Evolutionary conservation across 306 rosid genomes (phyloP).

Genomic region (Vigna mungo): DNA sequence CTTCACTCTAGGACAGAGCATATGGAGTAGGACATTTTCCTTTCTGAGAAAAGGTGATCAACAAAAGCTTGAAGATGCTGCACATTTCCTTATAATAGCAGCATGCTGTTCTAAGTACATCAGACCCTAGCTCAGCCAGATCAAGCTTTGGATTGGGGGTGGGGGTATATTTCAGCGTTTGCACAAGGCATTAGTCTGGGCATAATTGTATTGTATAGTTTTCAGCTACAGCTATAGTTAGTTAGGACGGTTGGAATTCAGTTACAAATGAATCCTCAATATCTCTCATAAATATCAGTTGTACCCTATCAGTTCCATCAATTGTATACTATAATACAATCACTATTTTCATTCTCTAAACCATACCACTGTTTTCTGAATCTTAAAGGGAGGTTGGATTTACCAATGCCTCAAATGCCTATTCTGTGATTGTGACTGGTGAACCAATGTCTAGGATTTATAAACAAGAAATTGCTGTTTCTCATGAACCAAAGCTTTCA

Average conservation of each 20-base stretch:
- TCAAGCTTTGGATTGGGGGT: no score
- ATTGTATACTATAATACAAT: not conserved
- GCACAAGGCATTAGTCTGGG: no score
- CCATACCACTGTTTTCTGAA: not conserved
- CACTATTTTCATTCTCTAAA: slow-evolving; percentile 1
- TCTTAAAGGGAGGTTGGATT: not conserved
- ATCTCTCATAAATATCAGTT: not conserved
- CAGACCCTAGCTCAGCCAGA: no score
- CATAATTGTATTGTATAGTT: no score
- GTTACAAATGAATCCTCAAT: not conserved
- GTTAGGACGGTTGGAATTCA: not conserved
- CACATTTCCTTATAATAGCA: no score
- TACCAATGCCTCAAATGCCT: not conserved
- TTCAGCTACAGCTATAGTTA: no score
- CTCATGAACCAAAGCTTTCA: not conserved
- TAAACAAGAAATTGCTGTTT: not conserved
- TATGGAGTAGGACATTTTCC: no score
- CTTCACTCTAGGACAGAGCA: no score
- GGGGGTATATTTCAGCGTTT: no score
- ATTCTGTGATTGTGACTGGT: not conserved
- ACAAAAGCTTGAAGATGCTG: no score
- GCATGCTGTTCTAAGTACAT: not conserved
- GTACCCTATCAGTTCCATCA: not conserved
- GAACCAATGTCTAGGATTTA: not conserved
- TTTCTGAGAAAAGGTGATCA: no score